Conservation (phyloP, 1,284 basidiomycete genomes). For the Cryptococcus jaspeensis region DNA sequence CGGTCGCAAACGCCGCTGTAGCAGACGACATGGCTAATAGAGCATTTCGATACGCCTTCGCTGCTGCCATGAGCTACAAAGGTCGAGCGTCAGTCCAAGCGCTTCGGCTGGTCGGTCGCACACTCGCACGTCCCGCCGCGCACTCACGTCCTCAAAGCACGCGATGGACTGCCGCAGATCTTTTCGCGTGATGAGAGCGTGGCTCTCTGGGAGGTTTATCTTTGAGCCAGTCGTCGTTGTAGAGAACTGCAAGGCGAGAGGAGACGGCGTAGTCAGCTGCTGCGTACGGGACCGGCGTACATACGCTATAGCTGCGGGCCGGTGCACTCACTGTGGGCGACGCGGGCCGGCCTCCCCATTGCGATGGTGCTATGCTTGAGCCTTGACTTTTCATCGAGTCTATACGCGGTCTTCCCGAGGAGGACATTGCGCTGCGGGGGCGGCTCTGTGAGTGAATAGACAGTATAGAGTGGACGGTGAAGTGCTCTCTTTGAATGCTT, state of each 20-base stretch:
- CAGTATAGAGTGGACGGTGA: not conserved
- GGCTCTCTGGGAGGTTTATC: constrained; percentile 42
- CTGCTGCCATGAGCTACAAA: constrained; percentile 68
- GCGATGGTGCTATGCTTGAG: constrained; percentile 20
- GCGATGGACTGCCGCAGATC: constrained; percentile 48
- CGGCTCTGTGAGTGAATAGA: not conserved
- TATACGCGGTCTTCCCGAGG: constrained; percentile 19
- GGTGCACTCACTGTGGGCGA: constrained; percentile 34
- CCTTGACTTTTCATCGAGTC: constrained; percentile 29
- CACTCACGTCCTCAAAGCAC: constrained; percentile 47
- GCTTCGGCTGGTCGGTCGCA: not conserved
- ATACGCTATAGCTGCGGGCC: not conserved
- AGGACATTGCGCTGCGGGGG: not conserved
- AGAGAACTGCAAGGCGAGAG: constrained; percentile 35
- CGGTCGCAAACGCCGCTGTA: constrained; percentile 81
- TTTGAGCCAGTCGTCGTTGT: constrained; percentile 48
- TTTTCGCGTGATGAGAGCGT: constrained; percentile 47
- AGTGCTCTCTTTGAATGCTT: not conserved
- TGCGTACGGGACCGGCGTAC: not conserved
- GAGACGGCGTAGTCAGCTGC: not conserved
- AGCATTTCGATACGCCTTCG: constrained; percentile 78
- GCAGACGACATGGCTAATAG: constrained; percentile 79
- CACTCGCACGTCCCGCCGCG: too few species aligned
- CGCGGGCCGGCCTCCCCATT: constrained; percentile 32
- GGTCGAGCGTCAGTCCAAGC: constrained; percentile 1